These are phyloP conservation scores for Aspergillus pseudonomiae DNA, from an alignment of 2,329 filamentous ascomycete species.

Conservation along the genomic window DNA sequence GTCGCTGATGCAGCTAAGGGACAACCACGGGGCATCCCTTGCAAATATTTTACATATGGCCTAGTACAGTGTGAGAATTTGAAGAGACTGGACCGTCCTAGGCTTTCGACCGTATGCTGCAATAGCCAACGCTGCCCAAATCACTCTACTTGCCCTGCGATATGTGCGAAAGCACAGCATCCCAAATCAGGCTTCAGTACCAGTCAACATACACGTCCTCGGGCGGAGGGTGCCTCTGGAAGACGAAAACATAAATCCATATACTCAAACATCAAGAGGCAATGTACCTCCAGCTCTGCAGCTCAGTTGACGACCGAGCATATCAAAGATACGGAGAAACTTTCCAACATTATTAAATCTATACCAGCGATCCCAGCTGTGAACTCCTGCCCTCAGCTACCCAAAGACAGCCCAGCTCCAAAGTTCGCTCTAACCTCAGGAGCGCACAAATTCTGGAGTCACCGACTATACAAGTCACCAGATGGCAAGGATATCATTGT, in stretches of 20 bases:
- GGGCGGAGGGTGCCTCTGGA: neutral
- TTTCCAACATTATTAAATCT: neutral
- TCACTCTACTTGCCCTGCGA: neutral
- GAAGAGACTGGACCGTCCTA: neutral
- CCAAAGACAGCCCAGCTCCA: neutral
- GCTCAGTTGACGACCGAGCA: neutral
- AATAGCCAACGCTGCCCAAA: neutral
- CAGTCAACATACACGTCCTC: neutral
- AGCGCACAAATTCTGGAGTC: slow-evolving; percentile 34
- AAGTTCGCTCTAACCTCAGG: neutral
- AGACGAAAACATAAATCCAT: neutral
- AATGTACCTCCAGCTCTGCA: neutral
- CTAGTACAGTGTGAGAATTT: neutral
- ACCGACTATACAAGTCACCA: slow-evolving; percentile 50
- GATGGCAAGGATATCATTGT: slow-evolving; percentile 62
- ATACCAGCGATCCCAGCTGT: neutral
- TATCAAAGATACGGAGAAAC: neutral
- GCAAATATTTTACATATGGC: neutral
- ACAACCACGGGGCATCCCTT: neutral
- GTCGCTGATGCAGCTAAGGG: too few species aligned
- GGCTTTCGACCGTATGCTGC: neutral
- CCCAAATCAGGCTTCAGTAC: neutral
- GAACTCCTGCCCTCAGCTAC: neutral
- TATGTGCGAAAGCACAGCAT: neutral
- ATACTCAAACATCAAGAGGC: neutral